Conservation (phyloP, 352 stramenopile genomes). For the Globisporangium mamillatum region DNA sequence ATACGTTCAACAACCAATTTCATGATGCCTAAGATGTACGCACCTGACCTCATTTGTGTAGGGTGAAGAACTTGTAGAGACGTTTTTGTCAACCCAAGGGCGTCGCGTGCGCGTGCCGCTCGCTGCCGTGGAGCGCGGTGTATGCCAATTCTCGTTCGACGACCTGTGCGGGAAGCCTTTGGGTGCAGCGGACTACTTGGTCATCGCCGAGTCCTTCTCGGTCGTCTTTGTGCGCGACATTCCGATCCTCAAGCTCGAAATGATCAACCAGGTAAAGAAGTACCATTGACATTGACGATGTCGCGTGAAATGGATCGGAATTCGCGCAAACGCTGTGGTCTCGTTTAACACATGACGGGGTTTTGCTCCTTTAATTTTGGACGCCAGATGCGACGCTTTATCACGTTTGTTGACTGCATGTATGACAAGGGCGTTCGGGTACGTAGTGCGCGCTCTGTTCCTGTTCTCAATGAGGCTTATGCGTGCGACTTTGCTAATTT, state of each 20-base stretch:
- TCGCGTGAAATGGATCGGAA: background rate
- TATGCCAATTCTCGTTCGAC: slow-evolving; percentile 92
- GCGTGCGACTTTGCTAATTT: background rate
- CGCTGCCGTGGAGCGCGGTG: slow-evolving; percentile 44
- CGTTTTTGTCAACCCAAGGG: slow-evolving; percentile 62
- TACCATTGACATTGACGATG: background rate
- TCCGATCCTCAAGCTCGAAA: slow-evolving; percentile 80
- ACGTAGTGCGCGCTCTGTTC: slow-evolving; percentile 15
- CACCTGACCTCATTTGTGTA: slow-evolving; percentile 1
- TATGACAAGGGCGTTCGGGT: slow-evolving; percentile 90
- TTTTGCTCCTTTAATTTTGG: background rate
- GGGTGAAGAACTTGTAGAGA: slow-evolving; percentile 45
- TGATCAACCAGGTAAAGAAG: slow-evolving; percentile 76
- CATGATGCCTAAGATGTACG: background rate
- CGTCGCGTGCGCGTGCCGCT: slow-evolving; percentile 61
- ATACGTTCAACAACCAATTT: background rate
- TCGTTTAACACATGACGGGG: background rate
- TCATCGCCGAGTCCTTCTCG: slow-evolving; percentile 84
- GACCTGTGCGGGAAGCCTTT: slow-evolving; percentile 94
- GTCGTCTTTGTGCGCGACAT: slow-evolving; percentile 93
- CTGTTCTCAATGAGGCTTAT: background rate
- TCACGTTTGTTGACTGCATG: slow-evolving; percentile 98
- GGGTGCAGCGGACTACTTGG: slow-evolving; percentile 93
- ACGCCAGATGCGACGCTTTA: slow-evolving; percentile 91
- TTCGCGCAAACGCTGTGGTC: background rate